These are phyloP conservation scores for Debaryomyces fabryi DNA, from an alignment of 1,139 yeast species.

Conservation along the genomic window DNA sequence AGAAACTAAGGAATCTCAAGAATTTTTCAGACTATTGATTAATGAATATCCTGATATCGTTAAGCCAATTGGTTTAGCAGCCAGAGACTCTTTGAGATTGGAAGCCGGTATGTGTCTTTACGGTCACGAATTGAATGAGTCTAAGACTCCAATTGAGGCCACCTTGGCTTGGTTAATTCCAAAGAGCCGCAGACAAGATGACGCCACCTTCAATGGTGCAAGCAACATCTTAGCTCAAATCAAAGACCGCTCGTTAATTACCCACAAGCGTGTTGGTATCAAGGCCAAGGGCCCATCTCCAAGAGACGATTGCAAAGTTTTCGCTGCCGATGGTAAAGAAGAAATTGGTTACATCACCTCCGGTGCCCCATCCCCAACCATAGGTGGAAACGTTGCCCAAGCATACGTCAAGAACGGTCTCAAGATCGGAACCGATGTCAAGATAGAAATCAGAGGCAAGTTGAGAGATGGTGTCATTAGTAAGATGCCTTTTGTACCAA, in stretches of 20 bases:
- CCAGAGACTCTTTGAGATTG: constrained; percentile 89
- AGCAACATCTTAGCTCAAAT: constrained; percentile 70
- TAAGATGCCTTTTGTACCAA: constrained; percentile 82
- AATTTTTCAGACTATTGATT: constrained; percentile 64
- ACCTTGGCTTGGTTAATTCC: constrained; percentile 89
- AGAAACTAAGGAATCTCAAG: constrained; percentile 50
- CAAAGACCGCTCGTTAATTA: constrained; percentile 58
- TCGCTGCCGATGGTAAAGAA: constrained; percentile 50
- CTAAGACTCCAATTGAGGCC: constrained; percentile 86
- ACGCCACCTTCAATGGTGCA: constrained; percentile 73
- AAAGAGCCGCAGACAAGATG: constrained; percentile 65
- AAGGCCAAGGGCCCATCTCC: constrained; percentile 88
- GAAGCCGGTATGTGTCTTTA: constrained; percentile 99
- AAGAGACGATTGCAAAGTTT: constrained; percentile 76
- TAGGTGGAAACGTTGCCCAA: constrained; percentile 89
- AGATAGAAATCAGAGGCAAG: constrained; percentile 83
- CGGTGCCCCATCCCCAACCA: constrained; percentile 87
- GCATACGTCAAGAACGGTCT: constrained; percentile 78
- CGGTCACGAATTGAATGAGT: constrained; percentile 85
- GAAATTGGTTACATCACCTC: constrained; percentile 80
- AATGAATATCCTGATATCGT: constrained; percentile 58
- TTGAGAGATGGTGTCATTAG: constrained; percentile 70
- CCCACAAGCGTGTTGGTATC: constrained; percentile 73
- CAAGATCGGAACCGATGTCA: constrained; percentile 75
- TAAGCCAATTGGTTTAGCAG: constrained; percentile 92